Base-by-base conservation (phyloP, 1,139 yeast genomes). In the Pneumocystis jirovecii region DNA sequence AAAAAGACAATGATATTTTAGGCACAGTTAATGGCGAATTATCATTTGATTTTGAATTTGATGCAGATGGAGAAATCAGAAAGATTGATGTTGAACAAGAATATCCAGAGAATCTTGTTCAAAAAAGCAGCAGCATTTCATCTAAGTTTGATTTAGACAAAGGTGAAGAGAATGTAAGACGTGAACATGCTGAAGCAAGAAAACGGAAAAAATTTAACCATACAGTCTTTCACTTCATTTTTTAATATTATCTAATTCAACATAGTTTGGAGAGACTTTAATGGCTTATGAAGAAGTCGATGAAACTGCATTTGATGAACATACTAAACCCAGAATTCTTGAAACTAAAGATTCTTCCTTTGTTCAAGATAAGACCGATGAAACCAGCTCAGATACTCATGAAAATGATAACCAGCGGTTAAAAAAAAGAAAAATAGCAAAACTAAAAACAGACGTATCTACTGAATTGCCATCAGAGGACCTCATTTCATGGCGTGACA, bases 21-120 rank as follows among this genome's bases (percentile, higher is more conserved):
- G 64, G 59, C n/a, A 44, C 64, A 1, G 61, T 34, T n/a, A 50
- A 37, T 4, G 65, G 61, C 8, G 65, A 35, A 4, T 12, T 44
- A 8, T 61, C 37, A 56, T 64, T 65, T 19, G 66, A 61, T 45
- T 65, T 65, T 44, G 67, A 61, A n/a, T 65, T 65, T 42, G 64
- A 65, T 40, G 64, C 39, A 12, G 56, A 60, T 15, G 67, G 67
- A 31, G 63, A 63, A 44, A 61, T 65, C 17, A 6, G 57, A 17
- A 64, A 65, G n/a, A 19, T 31, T 31, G 60, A 60, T 5, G 42
- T 19, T n/a, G 29, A 34, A 1, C 57, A 19, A 19, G 17, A 21
- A n/a, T 15, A 39, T 31, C 2, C 31, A 21, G 19, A 25, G 10
- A 10, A 25, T 21, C 21, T 25, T 21, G 25, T 60, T 60, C 45